Evolutionary conservation across 768 basidiomycete genomes (phyloP).

Genomic region (Agrocybe pediades): DNA sequence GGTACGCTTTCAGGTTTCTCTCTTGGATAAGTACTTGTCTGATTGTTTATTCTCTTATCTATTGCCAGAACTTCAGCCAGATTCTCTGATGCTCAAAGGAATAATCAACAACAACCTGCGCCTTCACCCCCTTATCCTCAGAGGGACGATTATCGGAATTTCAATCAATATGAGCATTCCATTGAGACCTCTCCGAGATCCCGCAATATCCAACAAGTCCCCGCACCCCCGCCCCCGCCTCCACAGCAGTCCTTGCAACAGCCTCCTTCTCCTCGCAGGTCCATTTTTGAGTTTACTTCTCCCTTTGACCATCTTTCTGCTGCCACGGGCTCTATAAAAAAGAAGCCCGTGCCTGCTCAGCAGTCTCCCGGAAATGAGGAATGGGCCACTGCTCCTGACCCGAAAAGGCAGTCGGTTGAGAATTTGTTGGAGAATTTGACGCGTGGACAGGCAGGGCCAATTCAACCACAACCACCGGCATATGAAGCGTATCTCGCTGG

Average conservation of each 20-base stretch:
- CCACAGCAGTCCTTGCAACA: conserved; percentile 43
- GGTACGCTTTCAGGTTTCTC: conserved; percentile 48
- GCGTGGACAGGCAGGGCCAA: conserved; percentile 42
- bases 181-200: conserved; percentile 41
- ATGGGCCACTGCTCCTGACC: conserved; percentile 56
- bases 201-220: conserved; percentile 29
- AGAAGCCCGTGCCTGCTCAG: conserved; percentile 65
- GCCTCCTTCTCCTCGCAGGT: conserved; percentile 72
- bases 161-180: conserved; percentile 41
- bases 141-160: conserved; percentile 51
- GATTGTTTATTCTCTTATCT: conserved; percentile 22
- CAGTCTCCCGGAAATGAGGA: conserved; percentile 54
- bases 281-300: conserved; percentile 85
- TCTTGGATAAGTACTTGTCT: conserved; percentile 19
- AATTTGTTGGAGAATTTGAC: conserved; percentile 78
- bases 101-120: conserved; percentile 32
- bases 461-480: conserved; percentile 38
- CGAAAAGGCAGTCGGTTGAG: conserved; percentile 83
- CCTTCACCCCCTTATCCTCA: conserved; percentile 54
- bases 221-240: conserved; percentile 18
- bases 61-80: conserved; percentile 45
- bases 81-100: conserved; percentile 48
- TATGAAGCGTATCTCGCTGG: conserved; percentile 48
- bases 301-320: conserved; percentile 79
- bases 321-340: conserved; percentile 50